These are phyloP conservation scores for Aphanomyces stellatus DNA, from an alignment of 352 stramenopile species.

Conservation along the genomic window DNA sequence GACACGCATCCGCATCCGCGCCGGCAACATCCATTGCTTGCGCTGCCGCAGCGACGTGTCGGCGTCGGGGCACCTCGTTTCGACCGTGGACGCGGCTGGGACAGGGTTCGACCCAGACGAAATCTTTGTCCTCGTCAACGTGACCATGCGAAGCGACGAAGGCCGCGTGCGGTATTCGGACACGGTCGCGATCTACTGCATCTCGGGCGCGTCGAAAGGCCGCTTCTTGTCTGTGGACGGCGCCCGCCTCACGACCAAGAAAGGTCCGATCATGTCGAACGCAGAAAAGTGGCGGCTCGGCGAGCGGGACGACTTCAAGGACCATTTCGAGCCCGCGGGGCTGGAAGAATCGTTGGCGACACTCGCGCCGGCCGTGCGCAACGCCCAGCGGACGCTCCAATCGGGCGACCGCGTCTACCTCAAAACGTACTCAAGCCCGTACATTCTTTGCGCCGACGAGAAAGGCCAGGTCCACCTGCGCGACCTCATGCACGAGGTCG, in stretches of 20 bases:
- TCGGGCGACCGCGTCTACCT: constrained; percentile 15
- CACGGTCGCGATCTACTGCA: constrained; percentile 66
- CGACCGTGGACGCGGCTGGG: constrained; percentile 6
- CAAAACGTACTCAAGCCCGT: background rate
- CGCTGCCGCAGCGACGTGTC: background rate
- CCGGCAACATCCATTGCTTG: constrained; percentile 15
- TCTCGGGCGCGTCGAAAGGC: constrained; percentile 50
- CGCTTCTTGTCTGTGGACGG: constrained; percentile 73
- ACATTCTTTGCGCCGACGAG: constrained; percentile 7
- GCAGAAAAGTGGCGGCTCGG: constrained; percentile 73
- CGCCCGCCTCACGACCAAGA: constrained; percentile 53
- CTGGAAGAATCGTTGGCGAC: background rate
- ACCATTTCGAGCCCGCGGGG: background rate
- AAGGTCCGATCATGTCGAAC: constrained; percentile 64
- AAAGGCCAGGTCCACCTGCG: background rate
- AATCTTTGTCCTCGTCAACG: constrained; percentile 72
- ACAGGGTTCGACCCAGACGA: constrained; percentile 46
- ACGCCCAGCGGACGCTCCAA: constrained; percentile 16
- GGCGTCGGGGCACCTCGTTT: background rate
- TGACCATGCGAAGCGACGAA: constrained; percentile 52
- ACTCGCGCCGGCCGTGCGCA: constrained; percentile 11
- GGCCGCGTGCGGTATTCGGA: constrained; percentile 67
- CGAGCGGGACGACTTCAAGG: constrained; percentile 8
- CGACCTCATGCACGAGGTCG: constrained; percentile 31
- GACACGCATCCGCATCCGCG: constrained; percentile 17